Percentiles rank a stretch among this genome's conserved stretches.
phyloP scores from a whole-genome alignment of 768 basidiomycete genomes.

The Trametes villosa region DNA sequence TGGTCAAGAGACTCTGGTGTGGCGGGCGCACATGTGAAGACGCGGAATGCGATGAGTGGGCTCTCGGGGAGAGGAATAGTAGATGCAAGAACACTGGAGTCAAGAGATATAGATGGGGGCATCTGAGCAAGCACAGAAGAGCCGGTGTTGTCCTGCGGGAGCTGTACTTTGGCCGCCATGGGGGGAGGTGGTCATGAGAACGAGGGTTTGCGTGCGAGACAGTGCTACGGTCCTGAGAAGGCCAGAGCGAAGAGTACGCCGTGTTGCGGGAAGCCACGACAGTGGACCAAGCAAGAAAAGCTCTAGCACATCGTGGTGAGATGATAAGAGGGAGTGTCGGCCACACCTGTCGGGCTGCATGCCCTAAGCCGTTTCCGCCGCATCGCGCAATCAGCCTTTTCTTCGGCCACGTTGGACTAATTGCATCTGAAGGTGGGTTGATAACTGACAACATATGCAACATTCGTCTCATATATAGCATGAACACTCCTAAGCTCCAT shows the following conservation, averaged over 20 bases:
- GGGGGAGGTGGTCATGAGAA: constrained; percentile 9
- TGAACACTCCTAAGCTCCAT: no score
- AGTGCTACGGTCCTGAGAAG: background rate
- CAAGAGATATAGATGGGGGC: constrained; percentile 39
- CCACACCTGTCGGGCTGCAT: constrained; percentile 1
- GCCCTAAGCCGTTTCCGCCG: constrained; percentile 2
- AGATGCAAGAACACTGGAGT: constrained; percentile 51
- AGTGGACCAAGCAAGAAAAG: background rate
- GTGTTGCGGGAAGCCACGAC: background rate
- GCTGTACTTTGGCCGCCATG: constrained; percentile 34
- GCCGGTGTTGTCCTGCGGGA: constrained; percentile 38
- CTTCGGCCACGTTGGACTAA: no score
- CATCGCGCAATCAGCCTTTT: background rate
- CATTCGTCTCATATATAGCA: no score
- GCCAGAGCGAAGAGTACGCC: background rate
- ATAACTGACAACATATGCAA: no score
- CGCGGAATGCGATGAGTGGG: constrained; percentile 49
- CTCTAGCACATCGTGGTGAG: constrained; percentile 21
- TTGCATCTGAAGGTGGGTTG: no score
- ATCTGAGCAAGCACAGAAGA: constrained; percentile 33
- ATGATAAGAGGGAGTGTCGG: constrained; percentile 8
- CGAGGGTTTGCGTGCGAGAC: background rate
- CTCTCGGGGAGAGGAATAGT: constrained; percentile 48
- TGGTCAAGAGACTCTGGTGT: constrained; percentile 40
- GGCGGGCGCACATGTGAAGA: constrained; percentile 43